These are phyloP conservation scores for Euphorbia peplus DNA, from an alignment of 345 rosid species.

Conservation along the genomic window DNA sequence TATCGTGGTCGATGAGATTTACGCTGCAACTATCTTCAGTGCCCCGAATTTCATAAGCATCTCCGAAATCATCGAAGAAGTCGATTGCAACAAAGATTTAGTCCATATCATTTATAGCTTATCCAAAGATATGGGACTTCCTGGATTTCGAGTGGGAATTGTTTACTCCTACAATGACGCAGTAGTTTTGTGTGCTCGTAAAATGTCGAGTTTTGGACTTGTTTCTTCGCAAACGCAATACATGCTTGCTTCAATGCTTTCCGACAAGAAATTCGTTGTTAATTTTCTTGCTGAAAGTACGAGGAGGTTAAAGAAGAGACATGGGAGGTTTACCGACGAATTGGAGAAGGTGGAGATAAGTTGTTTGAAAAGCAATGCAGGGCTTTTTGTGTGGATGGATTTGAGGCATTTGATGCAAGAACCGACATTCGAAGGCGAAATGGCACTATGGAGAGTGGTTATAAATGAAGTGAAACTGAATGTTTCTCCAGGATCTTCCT, in stretches of 20 bases:
- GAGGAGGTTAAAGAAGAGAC: constrained; percentile 47
- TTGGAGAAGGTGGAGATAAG: constrained; percentile 49
- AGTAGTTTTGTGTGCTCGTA: constrained; percentile 57
- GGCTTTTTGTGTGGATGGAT: constrained; percentile 85
- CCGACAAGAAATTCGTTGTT: constrained; percentile 54
- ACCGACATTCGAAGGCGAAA: constrained; percentile 46
- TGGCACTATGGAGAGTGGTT: constrained; percentile 58
- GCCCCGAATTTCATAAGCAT: constrained; percentile 57
- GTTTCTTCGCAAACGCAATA: constrained; percentile 73
- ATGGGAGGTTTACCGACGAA: constrained; percentile 39
- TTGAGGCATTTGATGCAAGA: constrained; percentile 51
- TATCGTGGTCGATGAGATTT: constrained; percentile 78
- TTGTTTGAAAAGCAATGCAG: constrained; percentile 56
- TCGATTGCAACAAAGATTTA: constrained; percentile 46
- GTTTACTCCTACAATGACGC: constrained; percentile 71
- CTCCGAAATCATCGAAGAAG: constrained; percentile 52
- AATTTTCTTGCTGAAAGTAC: constrained; percentile 50
- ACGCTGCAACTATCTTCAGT: constrained; percentile 61
- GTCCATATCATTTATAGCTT: constrained; percentile 77
- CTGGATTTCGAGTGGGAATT: constrained; percentile 78
- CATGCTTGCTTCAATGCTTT: constrained; percentile 67
- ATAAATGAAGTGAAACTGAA: constrained; percentile 68
- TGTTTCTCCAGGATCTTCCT: constrained; percentile 80
- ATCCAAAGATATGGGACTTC: constrained; percentile 92
- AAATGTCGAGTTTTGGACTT: constrained; percentile 86